Percentiles rank a stretch among this genome's conserved stretches.
These are phyloP conservation scores for Saccharomyces hybrid DNA, from an alignment of 1,139 yeast species.

Conservation along the genomic window DNA sequence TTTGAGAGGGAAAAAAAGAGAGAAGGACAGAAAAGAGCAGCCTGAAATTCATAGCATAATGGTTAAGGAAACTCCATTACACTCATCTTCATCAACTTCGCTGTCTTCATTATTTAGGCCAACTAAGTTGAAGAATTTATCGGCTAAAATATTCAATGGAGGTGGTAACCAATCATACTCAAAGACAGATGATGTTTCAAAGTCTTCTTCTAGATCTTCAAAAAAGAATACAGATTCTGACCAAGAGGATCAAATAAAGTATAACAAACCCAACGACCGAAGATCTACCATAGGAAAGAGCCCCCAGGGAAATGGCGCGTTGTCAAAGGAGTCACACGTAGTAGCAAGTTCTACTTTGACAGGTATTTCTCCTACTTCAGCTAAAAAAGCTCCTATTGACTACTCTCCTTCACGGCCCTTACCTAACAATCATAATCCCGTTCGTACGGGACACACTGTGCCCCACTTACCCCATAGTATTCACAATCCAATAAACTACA, in stretches of 20 bases:
- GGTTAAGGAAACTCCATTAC: neutral
- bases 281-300: neutral
- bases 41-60: neutral
- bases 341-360: neutral
- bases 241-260: neutral
- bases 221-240: neutral
- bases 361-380: neutral
- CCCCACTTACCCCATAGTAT: conserved; percentile 11
- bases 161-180: neutral
- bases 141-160: neutral
- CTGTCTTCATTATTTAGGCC: neutral
- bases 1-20: neutral
- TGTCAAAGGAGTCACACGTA: neutral
- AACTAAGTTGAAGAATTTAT: neutral
- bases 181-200: neutral
- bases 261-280: neutral
- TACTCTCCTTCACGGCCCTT: neutral
- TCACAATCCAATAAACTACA: conserved; percentile 19
- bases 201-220: neutral
- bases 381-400: neutral
- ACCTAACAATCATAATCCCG: neutral
- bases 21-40: neutral
- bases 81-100: neutral
- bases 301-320: neutral
- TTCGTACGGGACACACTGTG: neutral